Conservation (phyloP, 768 basidiomycete species). For the Lyophyllum semitale region DNA sequence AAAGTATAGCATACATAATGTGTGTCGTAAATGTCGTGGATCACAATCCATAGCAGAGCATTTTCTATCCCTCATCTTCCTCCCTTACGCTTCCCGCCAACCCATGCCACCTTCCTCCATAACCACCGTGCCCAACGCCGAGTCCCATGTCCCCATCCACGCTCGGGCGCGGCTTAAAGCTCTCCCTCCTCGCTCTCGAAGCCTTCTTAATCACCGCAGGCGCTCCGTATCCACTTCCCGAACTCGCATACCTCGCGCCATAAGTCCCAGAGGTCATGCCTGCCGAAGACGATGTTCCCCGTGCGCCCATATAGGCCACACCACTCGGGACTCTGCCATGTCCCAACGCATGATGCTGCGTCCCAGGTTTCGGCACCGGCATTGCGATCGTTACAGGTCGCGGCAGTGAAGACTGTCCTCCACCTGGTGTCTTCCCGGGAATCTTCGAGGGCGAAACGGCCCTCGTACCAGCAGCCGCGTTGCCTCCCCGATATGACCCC, state of each 20-base stretch:
- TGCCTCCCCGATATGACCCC: conserved; percentile 41
- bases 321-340: conserved; percentile 51
- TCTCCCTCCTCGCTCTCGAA: conserved; percentile 63
- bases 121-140: conserved; percentile 25
- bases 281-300: conserved; percentile 18
- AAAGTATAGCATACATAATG: background rate
- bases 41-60: background rate
- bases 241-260: conserved; percentile 26
- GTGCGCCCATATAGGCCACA: conserved; percentile 16
- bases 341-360: conserved; percentile 56
- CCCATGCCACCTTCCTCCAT: conserved; percentile 31
- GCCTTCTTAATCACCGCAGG: conserved; percentile 47
- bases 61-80: conserved; percentile 47
- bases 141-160: conserved; percentile 47
- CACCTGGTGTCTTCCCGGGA: conserved; percentile 37
- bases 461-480: conserved; percentile 28
- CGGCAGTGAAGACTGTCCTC: conserved; percentile 32
- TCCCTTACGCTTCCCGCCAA: conserved; percentile 44
- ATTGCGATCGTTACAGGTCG: conserved; percentile 43
- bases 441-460: conserved; percentile 55
- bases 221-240: conserved; percentile 15
- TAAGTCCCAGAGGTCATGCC: conserved; percentile 23
- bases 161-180: conserved; percentile 83
- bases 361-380: conserved; percentile 51
- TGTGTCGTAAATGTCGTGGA: conserved; percentile 6